Evolutionary conservation across 495 filamentous ascomycete species (phyloP).

Genomic region (Xylaria bambusicola): DNA sequence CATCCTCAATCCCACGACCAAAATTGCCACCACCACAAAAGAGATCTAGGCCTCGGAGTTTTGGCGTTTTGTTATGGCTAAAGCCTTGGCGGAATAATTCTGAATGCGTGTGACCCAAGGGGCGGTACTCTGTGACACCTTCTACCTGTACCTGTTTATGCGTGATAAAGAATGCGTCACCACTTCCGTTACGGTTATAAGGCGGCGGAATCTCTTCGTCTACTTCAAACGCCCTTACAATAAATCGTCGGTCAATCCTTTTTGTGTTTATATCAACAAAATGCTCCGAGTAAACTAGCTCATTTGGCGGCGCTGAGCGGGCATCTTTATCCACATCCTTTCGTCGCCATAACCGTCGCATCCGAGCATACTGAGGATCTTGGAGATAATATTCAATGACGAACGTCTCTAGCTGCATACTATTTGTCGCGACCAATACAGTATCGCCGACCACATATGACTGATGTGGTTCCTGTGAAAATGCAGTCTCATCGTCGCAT

Average conservation of each 20-base stretch:
- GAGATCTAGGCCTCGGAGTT: slow-evolving; percentile 62
- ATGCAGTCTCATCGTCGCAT: slow-evolving; percentile 33
- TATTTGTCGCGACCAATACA: slow-evolving; percentile 45
- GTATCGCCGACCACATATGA: slow-evolving; percentile 55
- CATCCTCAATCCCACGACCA: slow-evolving; percentile 72
- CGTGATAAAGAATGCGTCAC: slow-evolving; percentile 64
- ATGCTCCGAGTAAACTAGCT: slow-evolving; percentile 62
- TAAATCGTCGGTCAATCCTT: slow-evolving; percentile 55
- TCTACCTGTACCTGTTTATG: slow-evolving; percentile 29
- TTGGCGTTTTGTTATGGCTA: slow-evolving; percentile 17
- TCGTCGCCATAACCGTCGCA: slow-evolving; percentile 51
- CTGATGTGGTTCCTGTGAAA: slow-evolving; percentile 4
- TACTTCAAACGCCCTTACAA: slow-evolving; percentile 56
- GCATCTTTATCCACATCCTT: slow-evolving; percentile 39
- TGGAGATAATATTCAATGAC: slow-evolving; percentile 50
- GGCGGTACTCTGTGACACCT: slow-evolving; percentile 19
- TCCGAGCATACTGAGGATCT: slow-evolving; percentile 32
- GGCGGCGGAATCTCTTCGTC: slow-evolving; percentile 55
- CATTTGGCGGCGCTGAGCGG: slow-evolving; percentile 55
- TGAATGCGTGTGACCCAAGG: slow-evolving; percentile 31
- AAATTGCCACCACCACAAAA: slow-evolving; percentile 77
- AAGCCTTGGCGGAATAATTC: slow-evolving; percentile 57
- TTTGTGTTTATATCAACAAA: slow-evolving; percentile 39
- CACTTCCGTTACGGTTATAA: slow-evolving; percentile 63
- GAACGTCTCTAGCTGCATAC: slow-evolving; percentile 52